These are phyloP conservation scores for Geranomyces variabilis DNA, from an alignment of 192 early-diverging fungal genomes.

Conservation along the genomic window DNA sequence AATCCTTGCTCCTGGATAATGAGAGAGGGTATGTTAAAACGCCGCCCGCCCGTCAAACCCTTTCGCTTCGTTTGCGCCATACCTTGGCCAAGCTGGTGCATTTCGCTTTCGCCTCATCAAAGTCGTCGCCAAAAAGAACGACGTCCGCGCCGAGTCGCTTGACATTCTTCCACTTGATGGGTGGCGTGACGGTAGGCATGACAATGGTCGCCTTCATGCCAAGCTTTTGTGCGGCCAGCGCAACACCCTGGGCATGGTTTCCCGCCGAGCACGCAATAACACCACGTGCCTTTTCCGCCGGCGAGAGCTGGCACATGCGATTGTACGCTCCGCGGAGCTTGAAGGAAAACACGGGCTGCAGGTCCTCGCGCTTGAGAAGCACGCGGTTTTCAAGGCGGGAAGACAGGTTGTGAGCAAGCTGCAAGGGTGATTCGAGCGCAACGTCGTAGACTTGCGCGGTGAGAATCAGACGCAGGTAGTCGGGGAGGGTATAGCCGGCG, in stretches of 20 bases:
- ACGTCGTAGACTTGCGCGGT: slow-evolving; percentile 94
- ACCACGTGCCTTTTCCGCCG: slow-evolving; percentile 77
- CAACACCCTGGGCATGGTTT: slow-evolving; percentile 97
- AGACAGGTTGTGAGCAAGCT: slow-evolving; percentile 81
- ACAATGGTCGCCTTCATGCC: slow-evolving; percentile 94
- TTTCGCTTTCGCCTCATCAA: slow-evolving; percentile 92
- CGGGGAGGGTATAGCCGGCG: slow-evolving; percentile 40
- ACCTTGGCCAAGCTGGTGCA: slow-evolving; percentile 71
- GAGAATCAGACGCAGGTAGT: slow-evolving; percentile 93
- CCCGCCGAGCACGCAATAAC: slow-evolving; percentile 98
- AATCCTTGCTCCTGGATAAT: slow-evolving; percentile 57
- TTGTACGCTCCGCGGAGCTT: slow-evolving; percentile 98
- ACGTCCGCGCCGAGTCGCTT: slow-evolving; percentile 87
- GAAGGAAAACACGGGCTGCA: slow-evolving; percentile 97
- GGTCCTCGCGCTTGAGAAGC: slow-evolving; percentile 92
- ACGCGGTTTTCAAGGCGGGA: slow-evolving; percentile 69
- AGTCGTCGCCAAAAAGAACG: slow-evolving; percentile 87
- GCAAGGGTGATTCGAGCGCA: slow-evolving; percentile 87
- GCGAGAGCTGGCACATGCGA: slow-evolving; percentile 78
- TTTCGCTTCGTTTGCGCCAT: neutral
- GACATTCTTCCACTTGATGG: slow-evolving; percentile 91
- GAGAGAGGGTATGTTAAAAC: neutral
- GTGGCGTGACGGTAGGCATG: slow-evolving; percentile 84
- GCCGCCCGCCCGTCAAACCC: too few species aligned
- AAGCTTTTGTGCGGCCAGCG: slow-evolving; percentile 87